These are phyloP conservation scores for Teunomyces kruisii DNA, from an alignment of 805 yeast species.

Conservation along the genomic window DNA sequence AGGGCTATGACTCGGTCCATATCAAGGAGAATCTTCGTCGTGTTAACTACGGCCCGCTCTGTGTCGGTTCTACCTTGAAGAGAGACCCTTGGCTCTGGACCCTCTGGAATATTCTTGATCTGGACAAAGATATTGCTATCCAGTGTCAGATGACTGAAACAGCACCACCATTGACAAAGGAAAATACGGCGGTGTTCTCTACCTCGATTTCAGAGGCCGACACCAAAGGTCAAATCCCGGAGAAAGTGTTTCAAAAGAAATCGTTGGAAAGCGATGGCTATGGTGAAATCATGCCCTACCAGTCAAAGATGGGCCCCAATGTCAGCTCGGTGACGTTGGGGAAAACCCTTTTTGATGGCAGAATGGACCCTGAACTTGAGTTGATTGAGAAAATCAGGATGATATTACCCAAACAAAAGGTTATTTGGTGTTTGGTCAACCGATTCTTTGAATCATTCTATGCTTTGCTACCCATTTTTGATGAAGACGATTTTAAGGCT, in stretches of 20 bases:
- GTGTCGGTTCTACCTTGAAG: constrained; percentile 38
- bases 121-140: constrained; percentile 4
- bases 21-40: constrained; percentile 29
- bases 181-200: constrained; percentile 11
- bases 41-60: constrained; percentile 37
- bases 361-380: constrained; percentile 29
- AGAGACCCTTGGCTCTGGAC: constrained; percentile 32
- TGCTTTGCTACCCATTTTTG: constrained; percentile 65
- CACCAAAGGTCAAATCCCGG: constrained; percentile 13
- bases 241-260: constrained; percentile 28
- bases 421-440: constrained; percentile 56
- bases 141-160: constrained; percentile 16
- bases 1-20: constrained; percentile 27
- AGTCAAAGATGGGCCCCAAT: constrained; percentile 1
- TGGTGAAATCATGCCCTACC: constrained; percentile 32
- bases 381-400: constrained; percentile 42
- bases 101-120: constrained; percentile 31
- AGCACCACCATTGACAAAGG: background rate
- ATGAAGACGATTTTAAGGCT: constrained; percentile 50
- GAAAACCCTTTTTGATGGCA: constrained; percentile 33
- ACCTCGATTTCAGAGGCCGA: constrained; percentile 11
- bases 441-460: constrained; percentile 60
- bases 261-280: constrained; percentile 36
- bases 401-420: constrained; percentile 52
- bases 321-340: constrained; percentile 24